Base-by-base conservation (phyloP, 768 basidiomycete species). In the Gymnopilus dilepis region DNA sequence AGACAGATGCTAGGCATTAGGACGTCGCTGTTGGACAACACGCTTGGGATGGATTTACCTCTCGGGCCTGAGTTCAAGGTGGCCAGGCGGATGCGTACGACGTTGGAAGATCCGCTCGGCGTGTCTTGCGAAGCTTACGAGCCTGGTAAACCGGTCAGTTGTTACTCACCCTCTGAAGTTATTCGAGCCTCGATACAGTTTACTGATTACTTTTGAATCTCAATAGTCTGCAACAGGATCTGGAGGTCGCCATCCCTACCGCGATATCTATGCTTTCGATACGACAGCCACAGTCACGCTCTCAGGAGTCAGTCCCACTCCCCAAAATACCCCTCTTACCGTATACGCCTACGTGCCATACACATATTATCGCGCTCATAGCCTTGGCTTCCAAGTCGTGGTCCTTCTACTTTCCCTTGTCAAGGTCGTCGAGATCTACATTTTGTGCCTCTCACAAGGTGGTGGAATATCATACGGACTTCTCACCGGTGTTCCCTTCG, bases 1-100 rank as follows among this genome's bases (percentile, higher is more conserved):
- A 62, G 71, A 13, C 71, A 72, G 55, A 69, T 67, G 1, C 58
- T 74, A 19, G 71, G 71, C 0, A 56, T 73, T 6, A 65, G 74
- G 11, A 69, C 67, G 3, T 22, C 38, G 3, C 53, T 41, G 13
- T 67, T 67, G 11, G 71, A 72, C 52, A 33, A 42, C 9, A 69
- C 71, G 5, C 52, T 73, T 11, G 73, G 71, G 13, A 54, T 73
- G 69, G 61, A 68, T 26, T 61, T 74, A n/a, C 24, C 43, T 1
- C 40, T 42, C n/a, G 58, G 41, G 21, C 58, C 66, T 6, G 31
- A 31, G 13, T 19, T 33, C 15, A 56, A 51, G 24, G 45, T 50
- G 33, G 38, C 59, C 3, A 15, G 52, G 40, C 19, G n/a, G 41
- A 30, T 60, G 2, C 26, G 59, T 9, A 51, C 42, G 40, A 40